Evolutionary conservation across 257 asterid species (phyloP).

Genomic region (Ilex aquifolium): DNA sequence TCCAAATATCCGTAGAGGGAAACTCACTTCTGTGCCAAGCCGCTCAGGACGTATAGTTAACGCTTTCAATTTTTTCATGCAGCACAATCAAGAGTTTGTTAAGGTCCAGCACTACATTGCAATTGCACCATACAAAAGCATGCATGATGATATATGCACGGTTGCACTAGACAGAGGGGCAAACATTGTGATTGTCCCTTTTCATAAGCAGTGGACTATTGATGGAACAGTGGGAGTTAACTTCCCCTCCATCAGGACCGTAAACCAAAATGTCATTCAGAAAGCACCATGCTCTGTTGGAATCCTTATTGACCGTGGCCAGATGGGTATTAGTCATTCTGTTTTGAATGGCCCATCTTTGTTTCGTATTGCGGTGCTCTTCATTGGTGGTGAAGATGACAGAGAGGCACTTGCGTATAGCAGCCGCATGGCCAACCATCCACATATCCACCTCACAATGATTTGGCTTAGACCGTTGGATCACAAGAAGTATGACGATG

Average conservation of each 20-base stretch:
- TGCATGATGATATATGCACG: slow-evolving; percentile 65
- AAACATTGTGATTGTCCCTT: slow-evolving; percentile 45
- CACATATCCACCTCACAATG: slow-evolving; percentile 25
- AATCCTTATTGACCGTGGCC: slow-evolving; percentile 51
- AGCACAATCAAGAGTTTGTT: slow-evolving; percentile 15
- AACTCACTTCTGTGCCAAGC: slow-evolving; percentile 24
- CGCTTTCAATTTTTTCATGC: slow-evolving; percentile 34
- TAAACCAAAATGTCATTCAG: slow-evolving; percentile 44
- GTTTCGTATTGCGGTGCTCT: slow-evolving; percentile 26
- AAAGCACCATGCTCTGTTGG: slow-evolving; percentile 65
- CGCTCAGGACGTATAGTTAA: slow-evolving; percentile 38
- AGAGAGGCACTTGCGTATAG: slow-evolving; percentile 51
- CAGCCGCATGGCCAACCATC: slow-evolving; percentile 36
- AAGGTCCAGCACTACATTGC: slow-evolving; percentile 45
- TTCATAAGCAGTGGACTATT: slow-evolving; percentile 48
- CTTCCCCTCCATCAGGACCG: slow-evolving; percentile 29
- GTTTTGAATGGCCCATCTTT: slow-evolving; percentile 15
- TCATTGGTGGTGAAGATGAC: slow-evolving; percentile 56
- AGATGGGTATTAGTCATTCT: slow-evolving; percentile 18
- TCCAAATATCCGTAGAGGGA: slow-evolving; percentile 12
- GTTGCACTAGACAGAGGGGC: slow-evolving; percentile 37
- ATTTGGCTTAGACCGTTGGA: slow-evolving; percentile 37
- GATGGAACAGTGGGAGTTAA: slow-evolving; percentile 31
- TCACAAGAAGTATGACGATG: background rate
- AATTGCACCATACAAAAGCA: slow-evolving; percentile 49